Percentiles rank a stretch among this genome's conserved stretches.
These are phyloP conservation scores for Diplotaxis tenuifolia DNA, from an alignment of 345 rosid species.

Conservation along the genomic window DNA sequence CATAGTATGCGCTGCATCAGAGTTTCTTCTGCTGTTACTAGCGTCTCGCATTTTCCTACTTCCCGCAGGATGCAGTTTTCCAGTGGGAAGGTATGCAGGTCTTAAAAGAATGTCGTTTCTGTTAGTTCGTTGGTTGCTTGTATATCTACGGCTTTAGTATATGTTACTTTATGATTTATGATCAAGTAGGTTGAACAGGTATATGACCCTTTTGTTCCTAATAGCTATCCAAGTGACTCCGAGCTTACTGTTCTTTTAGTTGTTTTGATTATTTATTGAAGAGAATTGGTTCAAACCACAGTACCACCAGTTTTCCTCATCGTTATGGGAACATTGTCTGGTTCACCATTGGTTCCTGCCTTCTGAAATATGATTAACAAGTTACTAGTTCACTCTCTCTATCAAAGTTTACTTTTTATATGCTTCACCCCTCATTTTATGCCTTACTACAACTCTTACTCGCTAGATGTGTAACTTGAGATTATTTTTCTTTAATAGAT, in stretches of 20 bases:
- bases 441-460: background rate
- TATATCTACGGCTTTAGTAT: background rate
- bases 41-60: slow-evolving; percentile 79
- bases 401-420: background rate
- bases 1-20: no score
- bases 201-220: background rate
- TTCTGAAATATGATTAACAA: background rate
- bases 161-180: background rate
- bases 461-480: slow-evolving; percentile 1
- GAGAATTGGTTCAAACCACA: background rate
- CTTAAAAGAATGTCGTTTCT: background rate
- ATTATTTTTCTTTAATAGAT: slow-evolving; percentile 3
- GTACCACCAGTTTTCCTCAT: background rate
- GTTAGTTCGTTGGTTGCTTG: background rate
- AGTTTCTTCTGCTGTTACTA: slow-evolving; percentile 36
- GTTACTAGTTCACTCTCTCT: slow-evolving; percentile 5
- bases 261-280: background rate
- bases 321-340: slow-evolving; percentile 1
- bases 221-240: slow-evolving; percentile 1
- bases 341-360: background rate
- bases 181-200: slow-evolving; percentile 7
- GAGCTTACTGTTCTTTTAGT: background rate
- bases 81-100: slow-evolving; percentile 71
- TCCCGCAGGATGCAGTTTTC: slow-evolving; percentile 93
- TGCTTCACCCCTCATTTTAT: background rate